Evolutionary conservation across 441 rosid species (phyloP), one percentile per base, ranked within the genome.

Genomic region (Macaranga tanarius): DNA sequence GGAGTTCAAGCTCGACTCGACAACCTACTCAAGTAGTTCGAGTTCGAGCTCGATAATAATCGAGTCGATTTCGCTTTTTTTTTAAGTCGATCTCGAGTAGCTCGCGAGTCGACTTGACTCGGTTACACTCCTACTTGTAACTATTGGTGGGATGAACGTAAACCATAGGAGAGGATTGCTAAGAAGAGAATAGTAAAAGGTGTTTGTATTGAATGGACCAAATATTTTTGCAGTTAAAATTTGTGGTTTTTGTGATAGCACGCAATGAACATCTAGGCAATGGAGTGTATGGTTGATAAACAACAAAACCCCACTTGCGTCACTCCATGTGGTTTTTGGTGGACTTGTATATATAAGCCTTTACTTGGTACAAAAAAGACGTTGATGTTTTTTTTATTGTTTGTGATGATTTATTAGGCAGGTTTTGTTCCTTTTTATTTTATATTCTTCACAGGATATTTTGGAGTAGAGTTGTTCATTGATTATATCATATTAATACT

Each of bases 261-360:
- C 65, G 58, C 65, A 59, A 60, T 10, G 54, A 28, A n/a, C 34
- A 25, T 23, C 13, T 4, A 19, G 23, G 3, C 1, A 22, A 2
- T 4, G 15, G 26, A 54, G 48, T 73, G 52, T 19, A 47, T 65
- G 77, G 78, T 62, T 28, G 64, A 65, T 28, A 57, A 3, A 40
- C n/a, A 73, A 66, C 48, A 40, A 34, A 73, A 69, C 72, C 74
- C 74, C 74, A 70, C 68, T 48, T 64, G 51, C 57, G 26, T 61
- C 51, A 42, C 72, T 69, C 3, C 22, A 48, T 48, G 52, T 48
- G 52, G 19, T 11, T 13, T 48, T 48, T 48, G 50, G 50, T 45
- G 52, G 52, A 48, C 16, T 48, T 13, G 5, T 8, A 7, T 45
- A 0, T 48, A 45, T 6, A 45, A 2, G 0, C 19, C 19, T 48